Evolutionary conservation across 2,329 filamentous ascomycete species (phyloP).

Genomic region (Verruconis gallopava): DNA sequence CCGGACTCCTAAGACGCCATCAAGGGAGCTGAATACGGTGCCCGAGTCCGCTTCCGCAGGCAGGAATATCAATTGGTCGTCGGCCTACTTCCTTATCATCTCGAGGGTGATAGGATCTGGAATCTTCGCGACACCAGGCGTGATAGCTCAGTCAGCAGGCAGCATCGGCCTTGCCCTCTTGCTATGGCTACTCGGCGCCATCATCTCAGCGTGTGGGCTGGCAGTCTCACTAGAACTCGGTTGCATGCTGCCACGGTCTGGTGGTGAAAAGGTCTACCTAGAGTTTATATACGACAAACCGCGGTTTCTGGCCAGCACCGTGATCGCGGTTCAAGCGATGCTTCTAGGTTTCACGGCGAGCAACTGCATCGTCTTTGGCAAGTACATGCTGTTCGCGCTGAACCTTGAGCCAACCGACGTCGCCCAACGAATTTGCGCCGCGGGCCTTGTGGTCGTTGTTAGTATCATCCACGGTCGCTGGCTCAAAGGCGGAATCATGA

Average conservation of each 20-base stretch:
- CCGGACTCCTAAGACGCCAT: no score
- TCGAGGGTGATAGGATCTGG: conserved; percentile 45
- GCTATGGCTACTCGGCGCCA: conserved; percentile 49
- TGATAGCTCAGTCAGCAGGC: conserved; percentile 44
- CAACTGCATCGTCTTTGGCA: conserved; percentile 52
- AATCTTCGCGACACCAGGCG: conserved; percentile 51
- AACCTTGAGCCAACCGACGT: conserved; percentile 33
- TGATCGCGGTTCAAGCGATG: conserved; percentile 45
- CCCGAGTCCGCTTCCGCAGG: conserved; percentile 2
- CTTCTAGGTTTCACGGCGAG: conserved; percentile 48
- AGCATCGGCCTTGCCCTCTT: conserved; percentile 50
- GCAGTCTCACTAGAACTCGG: conserved; percentile 56
- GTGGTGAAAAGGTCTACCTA: conserved; percentile 46
- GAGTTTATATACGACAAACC: conserved; percentile 51
- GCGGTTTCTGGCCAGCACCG: conserved; percentile 42
- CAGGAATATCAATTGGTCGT: conserved; percentile 5
- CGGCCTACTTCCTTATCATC: conserved; percentile 11
- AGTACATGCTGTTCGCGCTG: conserved; percentile 45
- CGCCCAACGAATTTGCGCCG: conserved; percentile 40
- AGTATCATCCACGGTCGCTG: conserved; percentile 48
- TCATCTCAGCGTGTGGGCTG: conserved; percentile 49
- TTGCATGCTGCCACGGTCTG: conserved; percentile 42
- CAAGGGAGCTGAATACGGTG: no score
- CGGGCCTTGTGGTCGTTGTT: conserved; percentile 42
- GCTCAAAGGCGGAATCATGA: conserved; percentile 41